A percentile compares a stretch with the other conserved stretches of the same genome.
Evolutionary conservation across 805 yeast species (phyloP).

Genomic region (Lachancea fermentati): DNA sequence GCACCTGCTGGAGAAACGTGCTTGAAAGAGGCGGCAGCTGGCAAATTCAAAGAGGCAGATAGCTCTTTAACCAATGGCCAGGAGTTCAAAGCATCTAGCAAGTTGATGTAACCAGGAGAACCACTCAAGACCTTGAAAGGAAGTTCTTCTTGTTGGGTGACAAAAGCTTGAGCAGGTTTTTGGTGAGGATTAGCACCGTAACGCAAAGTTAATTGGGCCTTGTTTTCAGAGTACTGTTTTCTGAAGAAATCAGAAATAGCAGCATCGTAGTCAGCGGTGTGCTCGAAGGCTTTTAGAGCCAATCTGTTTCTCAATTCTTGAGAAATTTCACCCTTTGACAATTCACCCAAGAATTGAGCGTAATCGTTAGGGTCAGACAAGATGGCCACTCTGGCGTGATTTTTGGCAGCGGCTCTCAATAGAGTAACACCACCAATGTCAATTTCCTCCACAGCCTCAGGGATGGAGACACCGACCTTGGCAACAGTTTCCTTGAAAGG

Average conservation of each 20-base stretch:
- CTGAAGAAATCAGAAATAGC: constrained; percentile 96
- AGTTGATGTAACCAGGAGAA: constrained; percentile 95
- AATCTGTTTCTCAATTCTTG: constrained; percentile 69
- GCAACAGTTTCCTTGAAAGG: constrained; percentile 98
- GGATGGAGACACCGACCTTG: constrained; percentile 90
- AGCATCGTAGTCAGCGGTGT: constrained; percentile 95
- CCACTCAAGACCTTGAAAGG: constrained; percentile 94
- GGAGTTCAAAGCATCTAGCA: constrained; percentile 93
- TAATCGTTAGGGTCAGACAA: constrained; percentile 93
- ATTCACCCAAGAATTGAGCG: constrained; percentile 77
- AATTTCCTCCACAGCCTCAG: constrained; percentile 97
- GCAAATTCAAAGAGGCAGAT: constrained; percentile 86
- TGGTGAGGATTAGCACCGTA: constrained; percentile 99
- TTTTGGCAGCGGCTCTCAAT: constrained; percentile 97
- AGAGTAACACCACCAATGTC: constrained; percentile 98
- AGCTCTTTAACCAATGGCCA: constrained; percentile 99
- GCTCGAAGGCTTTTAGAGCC: constrained; percentile 96
- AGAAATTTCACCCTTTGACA: constrained; percentile 66
- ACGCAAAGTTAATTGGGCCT: constrained; percentile 86
- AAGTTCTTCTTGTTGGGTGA: constrained; percentile 72
- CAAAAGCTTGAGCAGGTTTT: constrained; percentile 97
- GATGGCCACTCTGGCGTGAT: constrained; percentile 93
- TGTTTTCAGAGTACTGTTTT: constrained; percentile 89
- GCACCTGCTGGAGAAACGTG: constrained; percentile 99
- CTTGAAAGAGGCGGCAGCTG: constrained; percentile 98